Evolutionary conservation across 73 alveolate genomes (phyloP).

Genomic region (Uronychia setigera): DNA sequence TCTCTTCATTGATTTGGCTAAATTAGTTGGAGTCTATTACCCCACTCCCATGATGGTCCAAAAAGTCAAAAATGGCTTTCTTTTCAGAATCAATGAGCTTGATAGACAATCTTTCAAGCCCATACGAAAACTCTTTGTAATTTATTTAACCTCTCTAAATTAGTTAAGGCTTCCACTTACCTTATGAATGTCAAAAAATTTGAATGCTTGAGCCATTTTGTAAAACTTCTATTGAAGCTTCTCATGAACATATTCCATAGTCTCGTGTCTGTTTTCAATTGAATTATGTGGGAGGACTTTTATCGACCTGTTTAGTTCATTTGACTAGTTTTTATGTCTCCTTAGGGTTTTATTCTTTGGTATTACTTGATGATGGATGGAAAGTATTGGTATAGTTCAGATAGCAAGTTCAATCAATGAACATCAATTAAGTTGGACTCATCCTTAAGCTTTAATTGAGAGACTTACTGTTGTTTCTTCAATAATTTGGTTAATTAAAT

Average conservation of each 20-base stretch:
- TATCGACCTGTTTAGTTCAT: background rate
- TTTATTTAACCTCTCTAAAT: background rate
- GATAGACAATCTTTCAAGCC: background rate
- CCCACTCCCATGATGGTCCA: background rate
- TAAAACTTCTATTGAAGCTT: background rate
- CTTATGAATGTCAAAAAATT: background rate
- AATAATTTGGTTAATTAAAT: background rate
- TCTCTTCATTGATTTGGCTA: background rate
- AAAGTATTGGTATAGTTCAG: background rate
- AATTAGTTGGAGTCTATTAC: background rate
- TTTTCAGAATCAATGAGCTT: background rate
- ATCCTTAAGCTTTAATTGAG: background rate
- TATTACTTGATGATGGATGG: background rate
- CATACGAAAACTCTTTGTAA: background rate
- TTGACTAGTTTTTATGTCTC: background rate
- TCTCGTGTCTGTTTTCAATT: background rate
- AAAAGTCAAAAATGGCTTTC: background rate
- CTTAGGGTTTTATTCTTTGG: no score
- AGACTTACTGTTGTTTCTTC: background rate
- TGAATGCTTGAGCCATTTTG: background rate
- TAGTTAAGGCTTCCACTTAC: background rate
- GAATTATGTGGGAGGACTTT: background rate
- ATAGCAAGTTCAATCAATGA: background rate
- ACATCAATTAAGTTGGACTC: background rate
- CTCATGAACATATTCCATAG: background rate